Evolutionary conservation across 257 asterid species (phyloP), one percentile per base, ranked within the genome.

Genomic region (Capsicum baccatum): DNA sequence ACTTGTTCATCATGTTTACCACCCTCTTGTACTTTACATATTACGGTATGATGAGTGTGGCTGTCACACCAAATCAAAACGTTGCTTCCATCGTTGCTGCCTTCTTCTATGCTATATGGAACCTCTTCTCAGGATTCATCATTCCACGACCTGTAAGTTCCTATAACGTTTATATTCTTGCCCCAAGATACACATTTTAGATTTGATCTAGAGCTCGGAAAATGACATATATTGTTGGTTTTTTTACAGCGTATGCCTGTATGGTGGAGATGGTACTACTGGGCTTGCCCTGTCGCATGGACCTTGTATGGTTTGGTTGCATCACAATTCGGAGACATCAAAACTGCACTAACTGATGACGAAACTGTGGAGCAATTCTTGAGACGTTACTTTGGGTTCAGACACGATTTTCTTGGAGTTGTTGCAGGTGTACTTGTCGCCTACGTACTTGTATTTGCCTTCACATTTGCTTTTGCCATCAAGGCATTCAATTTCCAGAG

Each of bases 251-350:
- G 88, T 3, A 89, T 89, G 50, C 94, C 94, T 1, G 67, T 90
- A 79, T 91, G 92, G 94, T 92, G 95, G 95, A 90, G 92, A 86
- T 92, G 95, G 95, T 88, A 82, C 73, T 86, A 86, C 81, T 88
- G 93, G 95, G 88, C 80, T 9, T 68, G 68, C 39, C 95, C 93
- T 1, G 83, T 88, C 15, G 58, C 95, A 1, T 92, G 91, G 91
- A 87, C 93, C 5, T 44, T 92, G 39, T 92, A 92, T 44, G 95
- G 93, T 17, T 81, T 92, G 47, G 79, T 84, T 4, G 86, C 89
- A 19, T 90, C 94, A 55, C 93, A 91, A 54, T 86, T 87, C 54
- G 94, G 89, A 76, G 91, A 91, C 59, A 42, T 86, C 1, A 82
- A 84, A n/a, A 82, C 69, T 3, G 42, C 0, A 15, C 56, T 91